A percentile compares a stretch with the other conserved stretches of the same genome.
These are phyloP conservation scores for Carex littledalei DNA, from an alignment of 176 grass and related monocot genomes.

Conservation along the genomic window DNA sequence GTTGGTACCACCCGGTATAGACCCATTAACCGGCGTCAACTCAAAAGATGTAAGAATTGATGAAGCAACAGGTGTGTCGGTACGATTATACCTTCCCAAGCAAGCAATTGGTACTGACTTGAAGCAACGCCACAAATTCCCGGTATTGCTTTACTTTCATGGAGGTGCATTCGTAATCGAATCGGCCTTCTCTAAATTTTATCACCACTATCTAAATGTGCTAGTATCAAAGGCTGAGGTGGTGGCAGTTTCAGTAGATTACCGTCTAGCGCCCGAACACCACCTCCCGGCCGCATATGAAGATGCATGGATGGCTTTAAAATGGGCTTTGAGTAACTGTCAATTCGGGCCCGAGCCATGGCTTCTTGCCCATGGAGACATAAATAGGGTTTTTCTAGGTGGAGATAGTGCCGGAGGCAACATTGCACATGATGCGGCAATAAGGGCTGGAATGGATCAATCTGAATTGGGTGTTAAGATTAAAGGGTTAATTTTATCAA, in stretches of 20 bases:
- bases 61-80: not conserved
- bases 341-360: constrained; percentile 15
- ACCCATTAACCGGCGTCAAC: constrained; percentile 17
- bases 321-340: constrained; percentile 30
- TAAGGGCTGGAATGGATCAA: constrained; percentile 9
- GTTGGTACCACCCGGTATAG: constrained; percentile 17
- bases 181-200: constrained; percentile 37
- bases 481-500: constrained; percentile 27
- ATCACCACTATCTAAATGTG: constrained; percentile 32
- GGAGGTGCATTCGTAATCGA: constrained; percentile 38
- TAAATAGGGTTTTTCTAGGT: constrained; percentile 21
- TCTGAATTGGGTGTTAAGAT: not conserved
- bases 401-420: constrained; percentile 40
- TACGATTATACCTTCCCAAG: constrained; percentile 33
- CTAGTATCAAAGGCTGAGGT: constrained; percentile 22
- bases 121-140: not conserved
- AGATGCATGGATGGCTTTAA: constrained; percentile 29
- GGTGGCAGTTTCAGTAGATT: constrained; percentile 33
- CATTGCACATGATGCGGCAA: constrained; percentile 33
- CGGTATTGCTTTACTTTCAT: constrained; percentile 31
- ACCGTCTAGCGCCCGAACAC: constrained; percentile 42
- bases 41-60: constrained; percentile 36
- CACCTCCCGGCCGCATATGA: constrained; percentile 35
- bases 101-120: not conserved
- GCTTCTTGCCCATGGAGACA: constrained; percentile 24